Evolutionary conservation across 1,139 yeast species (phyloP).

Genomic region (Saccharomyces hybrid): DNA sequence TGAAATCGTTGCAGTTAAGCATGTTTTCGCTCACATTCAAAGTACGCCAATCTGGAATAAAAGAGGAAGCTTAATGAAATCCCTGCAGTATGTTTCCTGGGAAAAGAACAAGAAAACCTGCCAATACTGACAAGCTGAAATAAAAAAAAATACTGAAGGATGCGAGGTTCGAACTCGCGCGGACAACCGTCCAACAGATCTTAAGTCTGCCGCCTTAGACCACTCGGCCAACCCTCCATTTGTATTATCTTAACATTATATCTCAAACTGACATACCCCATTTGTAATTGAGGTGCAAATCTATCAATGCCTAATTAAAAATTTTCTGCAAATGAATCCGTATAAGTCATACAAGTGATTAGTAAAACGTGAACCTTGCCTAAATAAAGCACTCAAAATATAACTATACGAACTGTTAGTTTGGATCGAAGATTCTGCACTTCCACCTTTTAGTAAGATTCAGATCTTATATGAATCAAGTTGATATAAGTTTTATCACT

Average conservation of each 20-base stretch:
- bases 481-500: not conserved
- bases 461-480: not conserved
- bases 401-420: not conserved
- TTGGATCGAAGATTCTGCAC: not conserved
- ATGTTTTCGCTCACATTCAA: not conserved
- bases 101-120: not conserved
- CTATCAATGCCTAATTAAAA: too few relatives aligned
- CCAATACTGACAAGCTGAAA: not conserved
- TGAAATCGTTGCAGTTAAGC: not conserved
- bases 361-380: too few relatives aligned
- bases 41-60: not conserved
- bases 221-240: conserved; percentile 9
- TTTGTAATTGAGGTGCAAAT: too few relatives aligned
- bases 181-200: conserved; percentile 35
- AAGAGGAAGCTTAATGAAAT: not conserved
- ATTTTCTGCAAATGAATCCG: too few relatives aligned
- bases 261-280: not conserved
- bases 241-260: too few relatives aligned
- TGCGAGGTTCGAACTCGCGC: conserved; percentile 79
- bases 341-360: too few relatives aligned
- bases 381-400: too few relatives aligned
- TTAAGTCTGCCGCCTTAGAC: conserved; percentile 9
- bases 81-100: not conserved
- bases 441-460: not conserved
- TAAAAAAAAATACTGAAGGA: conserved; percentile 41